phyloP scores from a whole-genome alignment of 805 yeast genomes.

The Saturnispora sanitii region DNA sequence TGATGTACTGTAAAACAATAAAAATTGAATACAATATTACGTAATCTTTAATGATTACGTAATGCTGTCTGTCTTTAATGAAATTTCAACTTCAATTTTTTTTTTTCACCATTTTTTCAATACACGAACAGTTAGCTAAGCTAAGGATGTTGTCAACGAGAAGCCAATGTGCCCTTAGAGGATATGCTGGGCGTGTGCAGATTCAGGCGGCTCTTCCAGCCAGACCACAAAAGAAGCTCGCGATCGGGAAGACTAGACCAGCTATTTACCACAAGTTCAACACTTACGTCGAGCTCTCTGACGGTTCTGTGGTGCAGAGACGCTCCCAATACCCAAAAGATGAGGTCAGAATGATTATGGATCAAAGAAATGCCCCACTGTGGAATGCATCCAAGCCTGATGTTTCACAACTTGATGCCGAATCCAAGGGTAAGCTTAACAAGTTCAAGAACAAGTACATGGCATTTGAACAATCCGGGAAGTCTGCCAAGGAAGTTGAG shows the following conservation, averaged over 20 bases:
- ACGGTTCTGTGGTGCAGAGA: constrained; percentile 82
- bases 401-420: constrained; percentile 63
- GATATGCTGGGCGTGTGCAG: constrained; percentile 25
- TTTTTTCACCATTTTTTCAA: neutral
- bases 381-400: constrained; percentile 89
- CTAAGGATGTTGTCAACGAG: neutral
- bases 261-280: constrained; percentile 88
- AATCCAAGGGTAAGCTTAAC: constrained; percentile 71
- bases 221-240: constrained; percentile 61
- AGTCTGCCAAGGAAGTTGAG: constrained; percentile 24
- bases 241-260: constrained; percentile 82
- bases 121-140: neutral
- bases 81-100: neutral
- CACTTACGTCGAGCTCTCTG: constrained; percentile 80
- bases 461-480: constrained; percentile 32
- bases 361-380: constrained; percentile 74
- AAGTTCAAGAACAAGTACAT: constrained; percentile 63
- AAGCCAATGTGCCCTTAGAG: constrained; percentile 9
- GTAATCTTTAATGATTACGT: neutral
- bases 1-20: too few species aligned
- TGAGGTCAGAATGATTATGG: constrained; percentile 76
- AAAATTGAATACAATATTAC: too few species aligned
- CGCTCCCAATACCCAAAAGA: constrained; percentile 81
- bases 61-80: neutral
- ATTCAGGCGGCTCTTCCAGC: constrained; percentile 24